phyloP scores from a whole-genome alignment of 495 filamentous ascomycete genomes.

The Cudoniella acicularis region DNA sequence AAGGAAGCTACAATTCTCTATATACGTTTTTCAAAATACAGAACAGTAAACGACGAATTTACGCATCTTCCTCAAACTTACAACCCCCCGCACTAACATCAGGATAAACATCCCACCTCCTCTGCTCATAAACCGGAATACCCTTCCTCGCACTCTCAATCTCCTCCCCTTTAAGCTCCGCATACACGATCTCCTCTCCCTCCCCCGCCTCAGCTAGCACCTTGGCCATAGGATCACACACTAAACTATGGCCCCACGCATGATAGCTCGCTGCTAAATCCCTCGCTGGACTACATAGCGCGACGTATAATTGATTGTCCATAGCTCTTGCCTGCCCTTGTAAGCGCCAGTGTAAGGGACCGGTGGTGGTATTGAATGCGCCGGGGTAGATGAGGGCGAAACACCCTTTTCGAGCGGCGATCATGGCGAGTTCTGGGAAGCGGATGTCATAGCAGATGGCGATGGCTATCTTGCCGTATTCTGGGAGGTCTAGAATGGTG shows the following conservation, averaged over 20 bases:
- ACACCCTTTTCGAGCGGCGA: slow-evolving; percentile 77
- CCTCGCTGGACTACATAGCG: slow-evolving; percentile 84
- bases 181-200: slow-evolving; percentile 70
- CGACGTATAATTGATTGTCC: slow-evolving; percentile 95
- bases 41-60: too few species aligned
- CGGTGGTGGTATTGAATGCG: slow-evolving; percentile 93
- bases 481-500: slow-evolving; percentile 77
- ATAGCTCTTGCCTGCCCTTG: slow-evolving; percentile 78
- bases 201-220: slow-evolving; percentile 73
- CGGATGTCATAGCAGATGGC: slow-evolving; percentile 97
- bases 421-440: slow-evolving; percentile 90
- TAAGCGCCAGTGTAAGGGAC: slow-evolving; percentile 85
- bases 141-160: slow-evolving; percentile 77
- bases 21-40: too few species aligned
- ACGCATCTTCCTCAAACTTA: slow-evolving; percentile 18
- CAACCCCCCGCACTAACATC: slow-evolving; percentile 63
- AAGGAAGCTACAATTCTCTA: too few species aligned
- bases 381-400: slow-evolving; percentile 90
- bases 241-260: slow-evolving; percentile 87
- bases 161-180: slow-evolving; percentile 63
- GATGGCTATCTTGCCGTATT: slow-evolving; percentile 78
- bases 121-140: slow-evolving; percentile 81
- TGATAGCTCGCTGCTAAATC: slow-evolving; percentile 76
- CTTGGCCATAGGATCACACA: slow-evolving; percentile 84
- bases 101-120: slow-evolving; percentile 92